Percentiles rank a stretch among this genome's conserved stretches.
Conservation (phyloP, 1,139 yeast genomes). For the Candida sanyaensis region DNA sequence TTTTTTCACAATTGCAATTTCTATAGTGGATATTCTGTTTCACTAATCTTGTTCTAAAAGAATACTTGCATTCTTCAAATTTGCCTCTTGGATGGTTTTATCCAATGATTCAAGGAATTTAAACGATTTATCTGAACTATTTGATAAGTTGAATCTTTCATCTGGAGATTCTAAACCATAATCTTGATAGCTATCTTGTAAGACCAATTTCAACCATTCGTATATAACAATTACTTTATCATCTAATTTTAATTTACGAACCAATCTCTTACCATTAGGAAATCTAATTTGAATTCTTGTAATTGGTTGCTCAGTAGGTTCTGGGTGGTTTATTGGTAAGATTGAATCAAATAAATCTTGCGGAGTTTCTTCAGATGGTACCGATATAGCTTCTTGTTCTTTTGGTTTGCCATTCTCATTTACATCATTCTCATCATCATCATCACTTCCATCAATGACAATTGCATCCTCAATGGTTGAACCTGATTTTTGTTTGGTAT, state of each 20-base stretch:
- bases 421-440: slow-evolving; percentile 13
- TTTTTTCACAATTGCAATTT: no score
- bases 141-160: slow-evolving; percentile 51
- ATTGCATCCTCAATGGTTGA: slow-evolving; percentile 29
- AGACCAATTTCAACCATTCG: slow-evolving; percentile 56
- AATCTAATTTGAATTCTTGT: slow-evolving; percentile 87
- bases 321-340: slow-evolving; percentile 52
- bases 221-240: slow-evolving; percentile 52
- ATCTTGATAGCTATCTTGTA: slow-evolving; percentile 48
- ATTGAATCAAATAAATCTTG: slow-evolving; percentile 43
- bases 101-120: slow-evolving; percentile 64
- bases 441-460: slow-evolving; percentile 17
- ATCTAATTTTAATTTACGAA: slow-evolving; percentile 63
- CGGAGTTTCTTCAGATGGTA: slow-evolving; percentile 9
- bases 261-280: slow-evolving; percentile 81
- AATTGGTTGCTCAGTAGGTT: slow-evolving; percentile 55
- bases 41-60: slow-evolving; percentile 56
- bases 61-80: slow-evolving; percentile 78
- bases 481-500: slow-evolving; percentile 15
- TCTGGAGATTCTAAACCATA: slow-evolving; percentile 42
- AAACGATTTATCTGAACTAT: slow-evolving; percentile 64
- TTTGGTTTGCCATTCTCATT: no score
- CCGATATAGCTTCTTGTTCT: slow-evolving; percentile 3
- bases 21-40: no score
- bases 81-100: slow-evolving; percentile 68